A percentile compares a stretch with the other conserved stretches of the same genome.
phyloP scores from a whole-genome alignment of 2,329 filamentous ascomycete genomes.

The Phoma sp. region DNA sequence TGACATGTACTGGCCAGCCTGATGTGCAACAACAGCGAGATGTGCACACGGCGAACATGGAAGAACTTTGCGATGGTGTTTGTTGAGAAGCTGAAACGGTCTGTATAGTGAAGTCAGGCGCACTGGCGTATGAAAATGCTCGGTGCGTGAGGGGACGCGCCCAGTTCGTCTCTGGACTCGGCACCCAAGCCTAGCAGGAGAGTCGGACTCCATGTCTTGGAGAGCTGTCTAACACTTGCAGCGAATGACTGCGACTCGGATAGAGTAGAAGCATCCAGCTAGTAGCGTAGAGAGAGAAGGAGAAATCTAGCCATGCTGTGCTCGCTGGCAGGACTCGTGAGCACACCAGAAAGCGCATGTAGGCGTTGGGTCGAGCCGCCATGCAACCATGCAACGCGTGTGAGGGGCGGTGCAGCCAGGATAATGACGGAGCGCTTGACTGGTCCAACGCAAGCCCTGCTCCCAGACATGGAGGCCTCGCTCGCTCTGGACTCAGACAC shows the following conservation, averaged over 20 bases:
- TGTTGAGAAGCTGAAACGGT: slow-evolving; percentile 1
- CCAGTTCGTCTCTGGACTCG: slow-evolving; percentile 17
- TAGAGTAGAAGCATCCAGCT: neutral
- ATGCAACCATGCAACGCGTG: slow-evolving; percentile 7
- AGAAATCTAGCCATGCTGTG: neutral
- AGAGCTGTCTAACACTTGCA: slow-evolving; percentile 1
- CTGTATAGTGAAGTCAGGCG: slow-evolving; percentile 4
- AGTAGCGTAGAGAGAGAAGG: neutral
- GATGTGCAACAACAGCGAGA: neutral
- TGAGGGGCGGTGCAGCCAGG: slow-evolving; percentile 17
- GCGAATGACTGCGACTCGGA: neutral
- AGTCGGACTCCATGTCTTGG: slow-evolving; percentile 1
- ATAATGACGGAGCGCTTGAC: slow-evolving; percentile 21
- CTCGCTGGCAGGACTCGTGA: neutral
- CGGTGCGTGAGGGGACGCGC: slow-evolving; percentile 14
- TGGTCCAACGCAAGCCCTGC: slow-evolving; percentile 9
- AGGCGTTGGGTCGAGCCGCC: slow-evolving; percentile 8
- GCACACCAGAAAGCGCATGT: slow-evolving; percentile 11
- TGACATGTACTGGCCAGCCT: neutral
- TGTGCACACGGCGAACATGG: neutral
- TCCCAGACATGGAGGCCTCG: slow-evolving; percentile 4
- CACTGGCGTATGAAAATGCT: slow-evolving; percentile 20
- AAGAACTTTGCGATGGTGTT: neutral
- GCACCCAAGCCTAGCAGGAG: slow-evolving; percentile 20
- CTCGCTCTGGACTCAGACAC: slow-evolving; percentile 4